Percentiles rank a stretch among this genome's conserved stretches.
Evolutionary conservation across 164 flowering plant species (phyloP).

Genomic region (Paratinospora sagittata): DNA sequence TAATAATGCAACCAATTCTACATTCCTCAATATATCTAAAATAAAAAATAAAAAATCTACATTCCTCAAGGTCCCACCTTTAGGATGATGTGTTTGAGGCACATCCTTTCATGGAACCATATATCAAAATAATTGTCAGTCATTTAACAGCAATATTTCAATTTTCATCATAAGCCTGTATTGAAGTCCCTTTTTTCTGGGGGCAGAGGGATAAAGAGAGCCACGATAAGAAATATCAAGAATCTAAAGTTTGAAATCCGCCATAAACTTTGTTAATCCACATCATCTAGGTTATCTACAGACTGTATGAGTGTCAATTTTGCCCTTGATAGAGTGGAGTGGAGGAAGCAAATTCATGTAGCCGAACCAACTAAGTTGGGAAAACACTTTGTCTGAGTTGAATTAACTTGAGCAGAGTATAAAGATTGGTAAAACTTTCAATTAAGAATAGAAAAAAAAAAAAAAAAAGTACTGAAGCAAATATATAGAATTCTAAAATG

Average conservation of each 20-base stretch:
- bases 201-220: too few relatives aligned
- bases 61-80: background rate
- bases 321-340: too few relatives aligned
- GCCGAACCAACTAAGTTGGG: too few relatives aligned
- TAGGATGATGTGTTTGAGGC: background rate
- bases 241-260: too few relatives aligned
- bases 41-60: background rate
- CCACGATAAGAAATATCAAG: too few relatives aligned
- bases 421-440: background rate
- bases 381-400: too few relatives aligned
- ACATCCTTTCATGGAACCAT: background rate
- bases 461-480: background rate
- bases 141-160: background rate
- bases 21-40: background rate
- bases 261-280: too few relatives aligned
- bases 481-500: background rate
- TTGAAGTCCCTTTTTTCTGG: too few relatives aligned
- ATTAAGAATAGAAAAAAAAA: background rate
- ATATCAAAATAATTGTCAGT: background rate
- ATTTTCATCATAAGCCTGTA: too few relatives aligned
- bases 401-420: background rate
- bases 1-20: background rate
- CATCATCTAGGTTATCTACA: too few relatives aligned
- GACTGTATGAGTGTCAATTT: too few relatives aligned
- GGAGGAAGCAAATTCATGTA: too few relatives aligned